Percentiles rank a stretch among this genome's conserved stretches.
These are phyloP conservation scores for Lablab purpureus DNA, from an alignment of 306 rosid genomes.

Conservation along the genomic window DNA sequence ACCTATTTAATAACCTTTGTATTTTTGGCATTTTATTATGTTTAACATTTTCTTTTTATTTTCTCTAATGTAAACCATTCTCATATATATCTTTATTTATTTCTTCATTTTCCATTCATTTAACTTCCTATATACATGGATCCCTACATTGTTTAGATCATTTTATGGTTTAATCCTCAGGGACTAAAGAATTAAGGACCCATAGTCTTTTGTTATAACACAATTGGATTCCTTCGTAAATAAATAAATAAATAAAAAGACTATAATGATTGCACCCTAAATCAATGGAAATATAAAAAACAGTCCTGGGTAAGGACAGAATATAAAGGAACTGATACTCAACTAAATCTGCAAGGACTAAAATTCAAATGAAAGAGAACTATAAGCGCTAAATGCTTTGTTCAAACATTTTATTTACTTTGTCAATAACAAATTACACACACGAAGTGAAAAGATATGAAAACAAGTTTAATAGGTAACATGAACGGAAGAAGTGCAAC, in stretches of 20 bases:
- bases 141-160: too few species aligned
- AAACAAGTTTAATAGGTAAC: not conserved
- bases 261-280: not conserved
- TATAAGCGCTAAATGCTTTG: not conserved
- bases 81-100: too few species aligned
- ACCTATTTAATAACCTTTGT: slow-evolving; percentile 21
- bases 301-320: not conserved
- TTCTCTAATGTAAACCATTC: not conserved
- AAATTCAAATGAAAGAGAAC: not conserved
- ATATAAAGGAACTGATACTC: not conserved
- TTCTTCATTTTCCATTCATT: too few species aligned
- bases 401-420: slow-evolving; percentile 1
- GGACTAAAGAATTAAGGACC: not conserved
- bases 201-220: not conserved
- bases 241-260: too few species aligned
- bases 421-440: not conserved
- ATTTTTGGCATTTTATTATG: not conserved
- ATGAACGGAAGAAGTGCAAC: not conserved
- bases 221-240: not conserved
- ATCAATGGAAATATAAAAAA: not conserved
- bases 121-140: too few species aligned
- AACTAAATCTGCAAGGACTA: not conserved
- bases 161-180: too few species aligned
- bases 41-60: not conserved
- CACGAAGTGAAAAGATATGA: not conserved